These are phyloP conservation scores for Vigna nakashimae DNA, from an alignment of 306 rosid species.

Conservation along the genomic window DNA sequence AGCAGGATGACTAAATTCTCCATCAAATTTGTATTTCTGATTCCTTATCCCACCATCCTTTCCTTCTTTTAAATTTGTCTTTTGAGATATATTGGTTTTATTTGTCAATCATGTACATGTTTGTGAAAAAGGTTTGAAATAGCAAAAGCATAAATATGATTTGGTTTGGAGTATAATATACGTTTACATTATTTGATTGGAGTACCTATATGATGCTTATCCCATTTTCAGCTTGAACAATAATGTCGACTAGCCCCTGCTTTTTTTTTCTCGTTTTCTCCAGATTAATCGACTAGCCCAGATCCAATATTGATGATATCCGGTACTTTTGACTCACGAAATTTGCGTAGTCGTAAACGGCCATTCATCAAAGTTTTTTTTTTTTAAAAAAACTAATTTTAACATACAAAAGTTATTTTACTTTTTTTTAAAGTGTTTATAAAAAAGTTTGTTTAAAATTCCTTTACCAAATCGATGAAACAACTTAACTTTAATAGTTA, in stretches of 20 bases:
- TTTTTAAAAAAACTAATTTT: too few species aligned
- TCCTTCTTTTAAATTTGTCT: conserved; percentile 22
- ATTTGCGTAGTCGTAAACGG: background rate
- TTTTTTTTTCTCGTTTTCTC: too few species aligned
- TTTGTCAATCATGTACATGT: conserved; percentile 51
- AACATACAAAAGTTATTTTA: too few species aligned
- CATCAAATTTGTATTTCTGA: background rate
- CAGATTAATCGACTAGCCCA: too few species aligned
- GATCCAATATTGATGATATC: too few species aligned
- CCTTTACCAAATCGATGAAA: background rate
- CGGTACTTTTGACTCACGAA: background rate
- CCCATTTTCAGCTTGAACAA: background rate
- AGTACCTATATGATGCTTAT: background rate
- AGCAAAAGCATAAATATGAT: conserved; percentile 39
- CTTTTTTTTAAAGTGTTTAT: too few species aligned
- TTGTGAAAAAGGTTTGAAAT: conserved; percentile 31
- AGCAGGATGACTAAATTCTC: conserved; percentile 25
- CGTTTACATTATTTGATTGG: background rate
- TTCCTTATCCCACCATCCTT: background rate
- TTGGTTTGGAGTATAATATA: conserved; percentile 32
- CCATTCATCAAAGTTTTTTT: background rate
- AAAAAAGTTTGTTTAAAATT: too few species aligned
- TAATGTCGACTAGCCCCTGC: background rate
- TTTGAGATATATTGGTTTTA: conserved; percentile 36
- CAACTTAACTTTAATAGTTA: background rate